These are phyloP conservation scores for Paramecium octaurelia DNA, from an alignment of 73 alveolate species.

Conservation along the genomic window DNA sequence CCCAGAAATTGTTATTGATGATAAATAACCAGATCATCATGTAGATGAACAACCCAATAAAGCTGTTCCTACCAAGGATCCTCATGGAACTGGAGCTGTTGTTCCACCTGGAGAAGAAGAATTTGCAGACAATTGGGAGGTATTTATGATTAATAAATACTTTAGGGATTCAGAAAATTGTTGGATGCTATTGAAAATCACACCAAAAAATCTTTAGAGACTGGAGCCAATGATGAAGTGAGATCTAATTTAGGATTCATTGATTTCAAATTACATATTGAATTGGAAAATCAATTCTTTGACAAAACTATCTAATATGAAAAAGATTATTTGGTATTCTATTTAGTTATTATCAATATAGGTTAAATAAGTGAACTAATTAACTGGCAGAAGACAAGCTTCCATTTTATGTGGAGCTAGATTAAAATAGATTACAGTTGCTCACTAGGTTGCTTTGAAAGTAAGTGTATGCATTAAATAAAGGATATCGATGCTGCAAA, in stretches of 20 bases:
- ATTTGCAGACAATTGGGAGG: background rate
- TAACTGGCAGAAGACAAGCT: slow-evolving; percentile 10
- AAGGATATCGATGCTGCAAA: slow-evolving; percentile 48
- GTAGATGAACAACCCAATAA: background rate
- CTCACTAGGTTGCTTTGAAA: slow-evolving; percentile 3
- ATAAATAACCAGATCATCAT: background rate
- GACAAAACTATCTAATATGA: slow-evolving; percentile 21
- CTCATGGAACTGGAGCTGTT: background rate
- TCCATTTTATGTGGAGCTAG: background rate
- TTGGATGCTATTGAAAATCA: slow-evolving; percentile 45
- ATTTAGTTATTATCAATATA: background rate
- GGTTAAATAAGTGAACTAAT: background rate
- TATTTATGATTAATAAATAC: background rate
- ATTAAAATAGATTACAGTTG: background rate
- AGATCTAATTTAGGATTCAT: slow-evolving; percentile 22
- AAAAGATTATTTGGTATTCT: slow-evolving; percentile 6
- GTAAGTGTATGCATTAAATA: background rate
- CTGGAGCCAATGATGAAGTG: slow-evolving; percentile 22
- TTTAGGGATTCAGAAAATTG: slow-evolving; percentile 41
- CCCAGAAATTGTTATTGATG: background rate
- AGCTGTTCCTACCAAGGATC: background rate
- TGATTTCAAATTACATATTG: slow-evolving; percentile 29
- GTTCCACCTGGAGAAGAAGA: slow-evolving; percentile 26
- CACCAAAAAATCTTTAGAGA: background rate
- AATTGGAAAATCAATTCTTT: slow-evolving; percentile 33